phyloP scores from a whole-genome alignment of 805 yeast species.

The Candida schatavii region DNA sequence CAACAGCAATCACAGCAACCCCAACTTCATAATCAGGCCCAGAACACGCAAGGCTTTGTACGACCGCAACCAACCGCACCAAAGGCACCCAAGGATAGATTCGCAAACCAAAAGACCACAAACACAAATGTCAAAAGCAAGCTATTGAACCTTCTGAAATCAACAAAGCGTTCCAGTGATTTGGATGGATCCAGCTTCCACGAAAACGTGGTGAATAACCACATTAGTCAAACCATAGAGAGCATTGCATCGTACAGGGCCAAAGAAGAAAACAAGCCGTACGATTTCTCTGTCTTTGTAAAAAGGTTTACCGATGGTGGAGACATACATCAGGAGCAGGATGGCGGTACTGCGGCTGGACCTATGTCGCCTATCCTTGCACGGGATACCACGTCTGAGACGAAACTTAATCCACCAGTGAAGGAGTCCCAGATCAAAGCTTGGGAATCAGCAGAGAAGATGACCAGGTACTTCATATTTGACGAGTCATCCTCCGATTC shows the following conservation, averaged over 20 bases:
- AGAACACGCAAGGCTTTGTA: background rate
- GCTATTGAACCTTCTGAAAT: constrained; percentile 37
- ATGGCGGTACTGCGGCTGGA: background rate
- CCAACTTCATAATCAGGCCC: constrained; percentile 2
- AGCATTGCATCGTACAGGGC: background rate
- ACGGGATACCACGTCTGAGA: background rate
- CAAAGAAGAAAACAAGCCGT: background rate
- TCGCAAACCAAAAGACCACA: background rate
- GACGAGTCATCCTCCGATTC: constrained; percentile 24
- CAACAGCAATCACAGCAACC: constrained; percentile 6
- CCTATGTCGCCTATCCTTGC: background rate
- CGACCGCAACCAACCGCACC: constrained; percentile 7
- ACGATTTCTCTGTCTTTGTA: constrained; percentile 1
- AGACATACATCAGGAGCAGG: background rate
- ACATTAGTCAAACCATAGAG: constrained; percentile 4
- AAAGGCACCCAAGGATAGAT: constrained; percentile 3
- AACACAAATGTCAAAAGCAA: constrained; percentile 27
- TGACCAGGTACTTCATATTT: constrained; percentile 34
- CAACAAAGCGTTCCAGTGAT: constrained; percentile 21
- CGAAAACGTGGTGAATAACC: background rate
- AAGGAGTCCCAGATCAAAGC: constrained; percentile 43
- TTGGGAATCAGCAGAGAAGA: constrained; percentile 45
- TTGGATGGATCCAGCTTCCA: background rate
- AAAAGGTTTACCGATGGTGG: background rate
- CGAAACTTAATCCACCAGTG: constrained; percentile 21